Evolutionary conservation across 1,284 basidiomycete species (phyloP).

Genomic region (Malassezia nana): DNA sequence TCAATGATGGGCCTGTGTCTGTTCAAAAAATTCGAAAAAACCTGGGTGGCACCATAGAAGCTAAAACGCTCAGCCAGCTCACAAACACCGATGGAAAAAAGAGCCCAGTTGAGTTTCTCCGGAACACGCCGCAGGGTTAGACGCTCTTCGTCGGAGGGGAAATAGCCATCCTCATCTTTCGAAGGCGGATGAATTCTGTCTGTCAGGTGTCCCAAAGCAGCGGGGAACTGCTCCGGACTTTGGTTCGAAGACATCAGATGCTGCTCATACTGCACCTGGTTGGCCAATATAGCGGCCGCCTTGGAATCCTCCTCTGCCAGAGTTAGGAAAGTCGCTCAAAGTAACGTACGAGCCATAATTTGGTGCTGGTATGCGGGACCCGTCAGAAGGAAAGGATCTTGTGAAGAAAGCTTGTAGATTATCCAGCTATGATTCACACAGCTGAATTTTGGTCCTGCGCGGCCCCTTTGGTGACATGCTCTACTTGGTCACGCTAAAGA

Average conservation of each 20-base stretch:
- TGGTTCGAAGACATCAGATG: conserved; percentile 1
- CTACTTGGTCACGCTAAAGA: background rate
- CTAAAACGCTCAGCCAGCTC: conserved; percentile 48
- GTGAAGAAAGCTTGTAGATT: background rate
- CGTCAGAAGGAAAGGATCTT: background rate
- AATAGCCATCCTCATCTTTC: background rate
- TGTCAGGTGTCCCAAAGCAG: background rate
- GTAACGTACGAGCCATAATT: background rate
- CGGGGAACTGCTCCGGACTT: background rate
- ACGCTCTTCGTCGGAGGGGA: conserved; percentile 38
- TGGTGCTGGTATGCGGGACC: background rate
- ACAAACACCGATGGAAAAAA: conserved; percentile 41
- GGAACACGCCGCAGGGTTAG: conserved; percentile 37
- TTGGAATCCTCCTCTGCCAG: background rate
- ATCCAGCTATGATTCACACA: background rate
- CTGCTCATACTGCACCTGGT: conserved; percentile 5
- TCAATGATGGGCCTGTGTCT: conserved; percentile 27
- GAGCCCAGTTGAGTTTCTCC: conserved; percentile 38
- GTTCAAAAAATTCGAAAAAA: conserved; percentile 44
- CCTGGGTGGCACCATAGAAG: conserved; percentile 42
- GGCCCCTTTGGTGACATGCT: background rate
- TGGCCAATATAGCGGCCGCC: conserved; percentile 1
- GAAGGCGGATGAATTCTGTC: conserved; percentile 6
- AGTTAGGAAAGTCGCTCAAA: background rate
- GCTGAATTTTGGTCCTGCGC: background rate